Evolutionary conservation across 2,329 filamentous ascomycete species (phyloP).

Genomic region (Trichoderma harzianum): DNA sequence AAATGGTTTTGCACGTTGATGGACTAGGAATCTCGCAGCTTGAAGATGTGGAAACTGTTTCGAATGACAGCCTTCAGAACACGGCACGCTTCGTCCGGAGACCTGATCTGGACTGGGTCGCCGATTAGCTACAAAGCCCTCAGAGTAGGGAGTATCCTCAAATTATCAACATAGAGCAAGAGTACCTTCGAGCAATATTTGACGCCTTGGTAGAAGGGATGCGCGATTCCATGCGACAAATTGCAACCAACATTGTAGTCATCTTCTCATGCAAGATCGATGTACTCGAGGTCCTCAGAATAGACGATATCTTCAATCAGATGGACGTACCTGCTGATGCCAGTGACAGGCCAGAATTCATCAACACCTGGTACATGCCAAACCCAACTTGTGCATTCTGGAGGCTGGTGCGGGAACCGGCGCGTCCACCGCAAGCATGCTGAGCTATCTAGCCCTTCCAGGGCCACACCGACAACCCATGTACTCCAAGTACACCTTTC

Average conservation of each 20-base stretch:
- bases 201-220: background rate
- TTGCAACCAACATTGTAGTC: background rate
- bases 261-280: background rate
- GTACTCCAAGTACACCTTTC: no score
- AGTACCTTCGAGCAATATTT: background rate
- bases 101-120: accelerated
- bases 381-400: no score
- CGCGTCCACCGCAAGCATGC: no score
- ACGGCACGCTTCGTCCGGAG: background rate
- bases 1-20: background rate
- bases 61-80: background rate
- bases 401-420: no score
- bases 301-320: background rate
- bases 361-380: background rate
- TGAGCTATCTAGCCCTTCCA: no score
- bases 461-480: no score
- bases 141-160: background rate
- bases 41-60: background rate
- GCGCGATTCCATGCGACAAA: background rate
- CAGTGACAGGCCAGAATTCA: background rate
- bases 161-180: background rate
- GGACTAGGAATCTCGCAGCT: background rate
- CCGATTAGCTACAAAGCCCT: background rate
- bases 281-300: background rate
- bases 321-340: background rate